These are phyloP conservation scores for Trichocomaceae sp. DNA, from an alignment of 2,329 filamentous ascomycete genomes.

Conservation along the genomic window DNA sequence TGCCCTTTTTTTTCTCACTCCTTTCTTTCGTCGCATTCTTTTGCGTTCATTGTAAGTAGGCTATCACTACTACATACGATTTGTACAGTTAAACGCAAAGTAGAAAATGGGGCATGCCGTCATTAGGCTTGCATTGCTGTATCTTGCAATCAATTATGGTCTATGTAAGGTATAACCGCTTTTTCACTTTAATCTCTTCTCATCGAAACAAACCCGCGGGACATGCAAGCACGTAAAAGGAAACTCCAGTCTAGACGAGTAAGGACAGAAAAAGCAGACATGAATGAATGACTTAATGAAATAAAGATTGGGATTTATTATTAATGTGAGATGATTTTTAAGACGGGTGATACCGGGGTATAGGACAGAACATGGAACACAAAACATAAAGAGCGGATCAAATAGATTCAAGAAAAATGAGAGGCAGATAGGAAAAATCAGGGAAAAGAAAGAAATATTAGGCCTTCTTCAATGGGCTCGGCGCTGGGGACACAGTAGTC, in stretches of 20 bases:
- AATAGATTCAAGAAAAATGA: not conserved
- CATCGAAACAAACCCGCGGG: too few species aligned
- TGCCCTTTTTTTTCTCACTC: not conserved
- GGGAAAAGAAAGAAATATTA: not conserved
- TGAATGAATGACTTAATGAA: not conserved
- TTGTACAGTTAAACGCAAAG: too few species aligned
- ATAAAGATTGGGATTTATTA: not conserved
- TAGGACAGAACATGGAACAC: not conserved
- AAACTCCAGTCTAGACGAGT: too few species aligned
- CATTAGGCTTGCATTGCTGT: too few species aligned
- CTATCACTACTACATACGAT: too few species aligned
- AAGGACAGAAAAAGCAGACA: not conserved
- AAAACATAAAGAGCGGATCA: not conserved
- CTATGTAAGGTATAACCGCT: too few species aligned
- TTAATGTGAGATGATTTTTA: not conserved
- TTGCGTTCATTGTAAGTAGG: not conserved
- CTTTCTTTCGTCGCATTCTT: not conserved
- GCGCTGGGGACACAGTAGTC: not conserved
- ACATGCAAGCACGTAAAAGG: too few species aligned
- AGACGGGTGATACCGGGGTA: too few species aligned
- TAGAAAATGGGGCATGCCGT: too few species aligned
- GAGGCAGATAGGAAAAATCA: too few species aligned
- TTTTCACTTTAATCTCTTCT: too few species aligned
- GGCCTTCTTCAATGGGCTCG: not conserved
- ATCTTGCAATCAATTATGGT: too few species aligned